Conservation (phyloP, 768 basidiomycete genomes). For the Tricholoma furcatifolium region DNA sequence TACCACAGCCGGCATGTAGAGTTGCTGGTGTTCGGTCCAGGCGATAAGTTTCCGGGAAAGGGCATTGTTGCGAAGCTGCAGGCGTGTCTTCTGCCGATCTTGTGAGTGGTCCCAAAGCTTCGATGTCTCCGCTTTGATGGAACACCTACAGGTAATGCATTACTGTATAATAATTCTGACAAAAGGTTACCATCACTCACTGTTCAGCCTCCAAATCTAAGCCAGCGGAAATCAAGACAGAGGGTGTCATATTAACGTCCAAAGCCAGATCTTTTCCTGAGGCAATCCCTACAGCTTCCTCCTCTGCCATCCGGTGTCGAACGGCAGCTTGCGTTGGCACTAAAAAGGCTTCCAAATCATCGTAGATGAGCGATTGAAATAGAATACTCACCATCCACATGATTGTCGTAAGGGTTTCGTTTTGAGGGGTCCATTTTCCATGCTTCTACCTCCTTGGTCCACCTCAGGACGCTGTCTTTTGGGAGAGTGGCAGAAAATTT, state of each 20-base stretch:
- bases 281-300: constrained; percentile 2
- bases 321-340: too few relatives aligned
- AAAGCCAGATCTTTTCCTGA: constrained; percentile 12
- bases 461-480: too few relatives aligned
- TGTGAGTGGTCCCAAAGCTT: too few relatives aligned
- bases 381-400: background rate
- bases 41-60: too few relatives aligned
- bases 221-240: constrained; percentile 11
- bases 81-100: too few relatives aligned
- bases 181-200: constrained; percentile 7
- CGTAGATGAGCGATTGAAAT: background rate
- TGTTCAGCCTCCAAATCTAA: constrained; percentile 20
- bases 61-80: too few relatives aligned
- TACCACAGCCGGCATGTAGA: constrained; percentile 13
- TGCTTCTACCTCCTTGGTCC: constrained; percentile 8
- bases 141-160: background rate
- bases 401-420: too few relatives aligned
- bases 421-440: constrained; percentile 13
- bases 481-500: too few relatives aligned
- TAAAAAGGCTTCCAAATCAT: background rate
- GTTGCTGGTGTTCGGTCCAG: constrained; percentile 13
- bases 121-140: too few relatives aligned
- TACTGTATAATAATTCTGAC: background rate
- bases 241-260: constrained; percentile 11
- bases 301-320: too few relatives aligned